Percentiles rank a stretch among this genome's conserved stretches.
These are phyloP conservation scores for Bimuria novae-zelandiae DNA, from an alignment of 2,329 filamentous ascomycete genomes.

Conservation along the genomic window DNA sequence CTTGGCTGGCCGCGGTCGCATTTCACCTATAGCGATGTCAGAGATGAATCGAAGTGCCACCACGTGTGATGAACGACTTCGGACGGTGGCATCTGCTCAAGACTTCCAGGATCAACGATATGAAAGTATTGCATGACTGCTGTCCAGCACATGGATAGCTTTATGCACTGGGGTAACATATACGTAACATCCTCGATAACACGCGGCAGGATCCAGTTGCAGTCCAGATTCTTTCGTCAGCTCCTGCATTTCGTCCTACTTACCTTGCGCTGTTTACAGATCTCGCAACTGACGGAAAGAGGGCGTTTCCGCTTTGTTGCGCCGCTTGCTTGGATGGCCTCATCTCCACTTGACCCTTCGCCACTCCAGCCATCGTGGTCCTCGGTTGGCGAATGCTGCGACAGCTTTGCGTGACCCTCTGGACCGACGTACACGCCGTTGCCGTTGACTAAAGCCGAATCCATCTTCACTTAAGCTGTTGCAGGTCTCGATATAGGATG, in stretches of 20 bases:
- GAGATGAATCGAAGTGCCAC: not conserved
- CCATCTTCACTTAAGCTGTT: slow-evolving; percentile 32
- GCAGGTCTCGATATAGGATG: slow-evolving; percentile 11
- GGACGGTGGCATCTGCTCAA: not conserved
- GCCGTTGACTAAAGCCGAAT: slow-evolving; percentile 27
- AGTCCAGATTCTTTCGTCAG: no score
- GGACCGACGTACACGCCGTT: slow-evolving; percentile 35
- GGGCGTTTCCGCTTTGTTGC: slow-evolving; percentile 56
- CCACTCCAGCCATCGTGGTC: slow-evolving; percentile 42
- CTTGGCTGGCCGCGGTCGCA: slow-evolving; percentile 73
- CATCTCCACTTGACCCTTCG: slow-evolving; percentile 48
- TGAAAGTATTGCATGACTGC: not conserved
- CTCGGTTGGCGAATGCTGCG: slow-evolving; percentile 38
- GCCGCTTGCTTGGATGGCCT: slow-evolving; percentile 40
- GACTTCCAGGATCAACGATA: no score
- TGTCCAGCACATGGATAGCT: no score
- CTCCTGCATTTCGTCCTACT: not conserved
- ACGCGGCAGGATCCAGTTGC: not conserved
- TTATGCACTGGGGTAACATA: no score
- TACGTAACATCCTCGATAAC: not conserved
- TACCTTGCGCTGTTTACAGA: slow-evolving; percentile 77
- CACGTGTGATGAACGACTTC: not conserved
- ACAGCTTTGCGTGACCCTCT: slow-evolving; percentile 36
- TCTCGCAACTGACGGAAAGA: slow-evolving; percentile 65
- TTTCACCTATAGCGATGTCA: slow-evolving; percentile 51